Conservation (phyloP, 116 monocot species). For the Cymodocea nodosa region DNA sequence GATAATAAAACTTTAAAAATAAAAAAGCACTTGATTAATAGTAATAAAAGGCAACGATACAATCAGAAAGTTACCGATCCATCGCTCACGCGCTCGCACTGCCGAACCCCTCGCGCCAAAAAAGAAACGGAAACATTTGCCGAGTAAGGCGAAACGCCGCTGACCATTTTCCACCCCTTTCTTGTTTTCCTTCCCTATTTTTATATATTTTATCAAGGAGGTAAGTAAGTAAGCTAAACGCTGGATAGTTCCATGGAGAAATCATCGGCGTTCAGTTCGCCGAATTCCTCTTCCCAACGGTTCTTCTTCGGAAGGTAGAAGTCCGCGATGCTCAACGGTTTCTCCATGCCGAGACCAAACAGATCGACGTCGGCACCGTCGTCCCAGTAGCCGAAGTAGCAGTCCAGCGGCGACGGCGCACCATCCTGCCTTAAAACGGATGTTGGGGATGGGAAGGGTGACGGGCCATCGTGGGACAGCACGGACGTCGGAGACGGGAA, state of each 20-base stretch:
- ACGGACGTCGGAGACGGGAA: slow-evolving; percentile 45
- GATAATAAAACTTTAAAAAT: too few relatives aligned
- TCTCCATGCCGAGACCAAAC: slow-evolving; percentile 34
- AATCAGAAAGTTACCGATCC: too few relatives aligned
- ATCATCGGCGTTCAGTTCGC: slow-evolving; percentile 37
- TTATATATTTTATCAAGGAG: neutral
- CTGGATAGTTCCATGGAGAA: slow-evolving; percentile 18
- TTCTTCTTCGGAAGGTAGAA: slow-evolving; percentile 10
- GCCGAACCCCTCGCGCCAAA: slow-evolving; percentile 9
- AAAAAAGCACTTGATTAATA: too few relatives aligned
- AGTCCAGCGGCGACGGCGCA: slow-evolving; percentile 18
- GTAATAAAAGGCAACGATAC: too few relatives aligned
- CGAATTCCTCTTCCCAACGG: slow-evolving; percentile 32
- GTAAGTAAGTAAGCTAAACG: too few relatives aligned
- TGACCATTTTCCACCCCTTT: too few relatives aligned
- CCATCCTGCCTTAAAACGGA: slow-evolving; percentile 32
- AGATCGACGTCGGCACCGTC: slow-evolving; percentile 25
- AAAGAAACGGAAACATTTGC: neutral
- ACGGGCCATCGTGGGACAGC: slow-evolving; percentile 19
- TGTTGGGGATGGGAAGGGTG: slow-evolving; percentile 31
- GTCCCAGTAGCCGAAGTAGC: slow-evolving; percentile 8
- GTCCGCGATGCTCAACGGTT: slow-evolving; percentile 32
- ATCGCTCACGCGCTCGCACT: neutral
- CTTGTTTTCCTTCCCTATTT: too few relatives aligned
- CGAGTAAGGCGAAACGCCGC: neutral